Conservation (phyloP, 306 rosid genomes). For the Senna siamea region DNA sequence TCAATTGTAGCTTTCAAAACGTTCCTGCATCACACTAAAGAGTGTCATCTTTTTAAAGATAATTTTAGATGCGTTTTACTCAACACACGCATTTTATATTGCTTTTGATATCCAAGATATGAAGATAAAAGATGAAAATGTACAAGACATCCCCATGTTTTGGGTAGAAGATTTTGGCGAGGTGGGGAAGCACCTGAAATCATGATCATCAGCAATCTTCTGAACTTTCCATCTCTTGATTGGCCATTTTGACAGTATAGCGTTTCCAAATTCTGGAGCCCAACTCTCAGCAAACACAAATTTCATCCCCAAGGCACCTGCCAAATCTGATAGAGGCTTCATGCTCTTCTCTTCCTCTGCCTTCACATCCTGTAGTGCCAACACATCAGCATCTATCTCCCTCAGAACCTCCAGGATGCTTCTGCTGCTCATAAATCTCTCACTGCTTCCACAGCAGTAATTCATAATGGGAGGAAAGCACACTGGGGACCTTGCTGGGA, state of each 20-base stretch:
- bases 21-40: conserved; percentile 53
- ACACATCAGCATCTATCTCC: conserved; percentile 79
- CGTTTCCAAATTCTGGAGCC: conserved; percentile 96
- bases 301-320: conserved; percentile 82
- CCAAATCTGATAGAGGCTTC: conserved; percentile 88
- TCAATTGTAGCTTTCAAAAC: conserved; percentile 79
- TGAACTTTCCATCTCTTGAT: conserved; percentile 80
- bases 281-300: conserved; percentile 94
- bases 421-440: conserved; percentile 57
- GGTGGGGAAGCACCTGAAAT: conserved; percentile 62
- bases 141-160: not conserved
- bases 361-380: conserved; percentile 87
- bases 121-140: no score
- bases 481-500: conserved; percentile 81
- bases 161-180: not conserved
- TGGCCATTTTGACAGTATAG: conserved; percentile 88
- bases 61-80: no score
- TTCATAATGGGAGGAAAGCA: conserved; percentile 61
- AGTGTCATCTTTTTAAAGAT: no score
- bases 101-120: no score
- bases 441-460: conserved; percentile 50
- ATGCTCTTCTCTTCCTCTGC: conserved; percentile 85
- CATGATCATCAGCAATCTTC: conserved; percentile 85
- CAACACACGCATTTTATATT: no score
- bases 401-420: conserved; percentile 75